Base-by-base conservation (phyloP, 1,284 basidiomycete species). In the Meira miltonrushii region DNA sequence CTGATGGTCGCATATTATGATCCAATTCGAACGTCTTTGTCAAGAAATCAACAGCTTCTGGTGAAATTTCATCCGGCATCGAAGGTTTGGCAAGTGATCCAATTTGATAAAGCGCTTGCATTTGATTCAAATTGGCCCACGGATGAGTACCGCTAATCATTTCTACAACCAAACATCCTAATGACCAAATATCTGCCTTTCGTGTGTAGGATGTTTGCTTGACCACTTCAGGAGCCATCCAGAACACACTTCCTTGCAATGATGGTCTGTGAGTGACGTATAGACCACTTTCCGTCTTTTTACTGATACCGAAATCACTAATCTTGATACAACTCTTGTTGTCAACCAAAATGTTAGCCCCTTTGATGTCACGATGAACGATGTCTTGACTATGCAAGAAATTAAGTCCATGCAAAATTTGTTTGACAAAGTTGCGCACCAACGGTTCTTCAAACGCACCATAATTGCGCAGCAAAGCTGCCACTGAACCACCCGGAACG, bases 261-360 rank as follows among this genome's bases (percentile, higher is more conserved):
- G 92, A 96, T 0, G 91, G 90, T 3, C 93, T 83, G 76, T 95
- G 88, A 92, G 79, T 96, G 92, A 11, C 95, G 80, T 1, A 92
- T 94, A 1, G 90, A 89, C 8, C 93, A 33, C 89, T 90, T 78
- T 96, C 92, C 38, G 92, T 89, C 80, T 95, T 95, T 82, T 98
- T 99, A 19, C 91, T 94, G 71, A 99, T 97, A 66, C 95, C 95
- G 73, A 98, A 99, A 80, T 98, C 95, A 4, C 90, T 93, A 48
- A 98, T 97, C 81, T 98, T 98, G 82, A 97, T 88, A 10, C 92
- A 92, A 8, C 93, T 92, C 79, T 95, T 96, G 82, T 97, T 97
- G 79, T 98, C 94, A 11, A 97, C 93, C 57, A 98, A 85, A 60
- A 98, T 95, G 78, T 98, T 97, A 44, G 90, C 94, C 23, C 94